Base-by-base conservation (phyloP, 768 basidiomycete genomes). In the Pleurotus giganteus region DNA sequence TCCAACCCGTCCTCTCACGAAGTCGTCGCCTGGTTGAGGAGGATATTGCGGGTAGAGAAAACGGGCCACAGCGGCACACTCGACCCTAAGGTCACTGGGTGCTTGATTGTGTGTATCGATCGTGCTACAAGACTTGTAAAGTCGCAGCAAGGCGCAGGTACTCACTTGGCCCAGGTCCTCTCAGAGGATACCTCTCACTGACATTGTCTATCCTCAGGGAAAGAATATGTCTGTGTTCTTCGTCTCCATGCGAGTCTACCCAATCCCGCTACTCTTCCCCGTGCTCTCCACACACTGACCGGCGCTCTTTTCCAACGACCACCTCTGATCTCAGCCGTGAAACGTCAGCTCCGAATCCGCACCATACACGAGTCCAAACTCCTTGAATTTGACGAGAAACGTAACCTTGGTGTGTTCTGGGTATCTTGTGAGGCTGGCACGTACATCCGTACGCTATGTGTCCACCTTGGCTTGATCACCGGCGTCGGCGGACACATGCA, bases 401-500 rank as follows among this genome's bases (percentile, higher is more conserved):
- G 97, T 49, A 95, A 97, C 65, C 83, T 99, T 51, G 93, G 84
- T 36, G 95, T 99, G 17, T 99, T 98, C 77, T 96, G 94, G 93
- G 97, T 98, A 21, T 94, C 91, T 19, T 99, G 97, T 69, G 97
- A 99, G 69, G 97, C 97, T 32, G 97, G 97, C 57, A 92, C 90
- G n/a, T 91, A 91, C 60, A 91, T 91, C 61, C 89, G 97, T 68
- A 99, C 97, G 1, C 80, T 99, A 42, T 99, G 97, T 69, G 97
- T 99, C 12, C 97, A 99, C 72, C 75, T 99, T 52, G 97, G 97
- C 56, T 79, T 99, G 49, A 58, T 99, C 37, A 77, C 98, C 32
- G 97, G 97, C 58, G 96, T 98, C 26, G 97, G 97, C 21, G 97
- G 95, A n/a, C 97, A 99, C 71, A 99, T 99, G 97, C 96, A 99